These are phyloP conservation scores for Wickerhamomyces kurtzmanii DNA, from an alignment of 805 yeast species.

Conservation along the genomic window DNA sequence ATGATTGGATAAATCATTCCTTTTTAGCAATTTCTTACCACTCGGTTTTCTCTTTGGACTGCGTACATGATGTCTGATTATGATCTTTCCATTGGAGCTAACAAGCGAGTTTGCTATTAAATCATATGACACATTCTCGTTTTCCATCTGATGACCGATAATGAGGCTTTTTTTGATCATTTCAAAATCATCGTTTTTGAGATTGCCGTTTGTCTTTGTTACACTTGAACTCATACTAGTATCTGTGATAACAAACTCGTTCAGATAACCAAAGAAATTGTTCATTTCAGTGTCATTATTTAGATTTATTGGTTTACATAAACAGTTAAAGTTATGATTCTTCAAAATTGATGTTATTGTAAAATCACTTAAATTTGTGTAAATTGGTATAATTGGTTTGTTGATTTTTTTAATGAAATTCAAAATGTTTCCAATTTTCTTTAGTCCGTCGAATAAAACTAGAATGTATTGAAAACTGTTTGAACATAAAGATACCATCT, in stretches of 20 bases:
- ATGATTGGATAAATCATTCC: too few relatives aligned
- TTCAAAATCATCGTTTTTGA: too few relatives aligned
- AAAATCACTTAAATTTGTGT: conserved; percentile 11
- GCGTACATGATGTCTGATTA: too few relatives aligned
- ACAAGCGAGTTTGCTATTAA: too few relatives aligned
- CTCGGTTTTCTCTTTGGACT: too few relatives aligned
- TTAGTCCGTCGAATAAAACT: conserved; percentile 17
- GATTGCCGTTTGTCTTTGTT: too few relatives aligned
- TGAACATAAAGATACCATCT: conserved; percentile 11
- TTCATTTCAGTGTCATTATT: conserved; percentile 10
- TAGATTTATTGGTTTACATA: conserved; percentile 15
- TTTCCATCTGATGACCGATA: too few relatives aligned
- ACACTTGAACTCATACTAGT: too few relatives aligned
- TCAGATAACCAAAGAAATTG: conserved; percentile 10
- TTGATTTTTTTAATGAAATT: conserved; percentile 7
- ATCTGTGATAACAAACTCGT: conserved; percentile 6
- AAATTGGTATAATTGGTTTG: conserved; percentile 15
- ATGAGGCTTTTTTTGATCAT: too few relatives aligned
- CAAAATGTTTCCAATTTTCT: conserved; percentile 18
- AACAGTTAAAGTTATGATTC: conserved; percentile 7
- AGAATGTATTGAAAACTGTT: conserved; percentile 9
- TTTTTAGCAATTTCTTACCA: too few relatives aligned
- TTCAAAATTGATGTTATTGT: conserved; percentile 11
- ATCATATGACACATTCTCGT: too few relatives aligned
- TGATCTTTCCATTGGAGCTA: too few relatives aligned